Conservation (phyloP, 2,329 filamentous ascomycete species). For the Penicillium sp. region DNA sequence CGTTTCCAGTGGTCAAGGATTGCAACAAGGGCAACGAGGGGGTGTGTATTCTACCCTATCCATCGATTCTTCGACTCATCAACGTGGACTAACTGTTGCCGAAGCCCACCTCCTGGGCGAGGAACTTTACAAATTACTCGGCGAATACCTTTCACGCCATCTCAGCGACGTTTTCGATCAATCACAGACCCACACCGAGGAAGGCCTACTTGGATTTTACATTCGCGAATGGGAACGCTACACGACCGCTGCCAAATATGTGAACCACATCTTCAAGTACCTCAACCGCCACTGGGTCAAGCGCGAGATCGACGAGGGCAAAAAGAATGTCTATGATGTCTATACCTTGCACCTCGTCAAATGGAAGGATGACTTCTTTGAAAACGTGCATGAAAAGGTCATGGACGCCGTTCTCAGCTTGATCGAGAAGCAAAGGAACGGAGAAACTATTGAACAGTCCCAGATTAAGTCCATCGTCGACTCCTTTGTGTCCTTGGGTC, state of each 20-base stretch:
- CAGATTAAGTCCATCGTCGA: conserved; percentile 98
- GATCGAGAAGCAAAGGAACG: conserved; percentile 94
- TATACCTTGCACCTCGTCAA: conserved; percentile 95
- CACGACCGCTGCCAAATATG: conserved; percentile 93
- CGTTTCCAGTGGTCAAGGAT: conserved; percentile 58
- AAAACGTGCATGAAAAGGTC: conserved; percentile 78
- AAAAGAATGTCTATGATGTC: conserved; percentile 97
- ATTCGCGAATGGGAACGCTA: conserved; percentile 97
- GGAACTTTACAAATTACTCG: conserved; percentile 90
- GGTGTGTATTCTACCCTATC: conserved; percentile 51
- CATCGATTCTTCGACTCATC: background rate
- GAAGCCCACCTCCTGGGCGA: conserved; percentile 90
- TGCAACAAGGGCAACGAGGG: conserved; percentile 64
- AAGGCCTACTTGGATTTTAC: conserved; percentile 87
- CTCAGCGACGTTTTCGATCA: conserved; percentile 69
- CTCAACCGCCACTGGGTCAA: conserved; percentile 99
- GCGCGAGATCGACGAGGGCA: conserved; percentile 96
- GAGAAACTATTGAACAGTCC: conserved; percentile 94
- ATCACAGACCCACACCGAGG: conserved; percentile 80
- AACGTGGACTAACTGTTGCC: background rate
- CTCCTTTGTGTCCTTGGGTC: conserved; percentile 89
- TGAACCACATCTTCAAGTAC: conserved; percentile 95
- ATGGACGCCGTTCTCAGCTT: conserved; percentile 95
- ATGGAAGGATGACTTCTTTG: conserved; percentile 91
- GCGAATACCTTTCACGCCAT: conserved; percentile 78